phyloP scores from a whole-genome alignment of 305 asterid species.

The Solanum aculeatissimum region DNA sequence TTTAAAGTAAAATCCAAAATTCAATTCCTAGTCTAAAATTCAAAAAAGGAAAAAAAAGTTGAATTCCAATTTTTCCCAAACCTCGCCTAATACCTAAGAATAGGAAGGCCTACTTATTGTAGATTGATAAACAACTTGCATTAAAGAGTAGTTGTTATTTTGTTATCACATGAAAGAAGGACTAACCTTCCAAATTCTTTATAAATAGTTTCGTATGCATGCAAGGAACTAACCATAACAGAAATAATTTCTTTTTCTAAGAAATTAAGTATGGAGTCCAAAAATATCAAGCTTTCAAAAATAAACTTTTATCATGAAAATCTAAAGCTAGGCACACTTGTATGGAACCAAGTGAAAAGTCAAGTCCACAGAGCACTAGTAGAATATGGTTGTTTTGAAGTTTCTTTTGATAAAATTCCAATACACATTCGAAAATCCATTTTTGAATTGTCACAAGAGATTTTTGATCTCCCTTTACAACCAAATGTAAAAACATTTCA shows the following conservation, averaged over 20 bases:
- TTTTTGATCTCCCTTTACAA: constrained; percentile 50
- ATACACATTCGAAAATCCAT: constrained; percentile 12
- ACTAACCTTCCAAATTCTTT: background rate
- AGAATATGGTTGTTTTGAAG: constrained; percentile 51
- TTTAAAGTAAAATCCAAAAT: too few relatives aligned
- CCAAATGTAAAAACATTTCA: constrained; percentile 24
- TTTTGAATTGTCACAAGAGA: constrained; percentile 14
- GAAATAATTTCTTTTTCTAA: background rate
- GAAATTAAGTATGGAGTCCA: constrained; percentile 24
- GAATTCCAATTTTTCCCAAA: too few relatives aligned
- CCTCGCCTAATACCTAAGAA: too few relatives aligned
- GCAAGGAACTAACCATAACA: background rate
- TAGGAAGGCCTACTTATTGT: too few relatives aligned
- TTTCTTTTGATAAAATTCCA: constrained; percentile 19
- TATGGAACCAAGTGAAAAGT: constrained; percentile 26
- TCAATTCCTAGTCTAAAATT: too few relatives aligned
- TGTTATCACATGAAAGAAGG: too few relatives aligned
- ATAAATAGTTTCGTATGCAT: background rate
- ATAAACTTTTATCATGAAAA: constrained; percentile 33
- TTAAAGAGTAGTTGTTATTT: too few relatives aligned
- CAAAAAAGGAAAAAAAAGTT: too few relatives aligned
- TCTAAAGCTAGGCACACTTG: constrained; percentile 15
- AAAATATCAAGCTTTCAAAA: constrained; percentile 26
- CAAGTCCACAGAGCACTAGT: constrained; percentile 34
- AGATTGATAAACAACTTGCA: too few relatives aligned